Evolutionary conservation across 2,329 filamentous ascomycete genomes (phyloP).

Genomic region (Chalaropsis ovoidea): DNA sequence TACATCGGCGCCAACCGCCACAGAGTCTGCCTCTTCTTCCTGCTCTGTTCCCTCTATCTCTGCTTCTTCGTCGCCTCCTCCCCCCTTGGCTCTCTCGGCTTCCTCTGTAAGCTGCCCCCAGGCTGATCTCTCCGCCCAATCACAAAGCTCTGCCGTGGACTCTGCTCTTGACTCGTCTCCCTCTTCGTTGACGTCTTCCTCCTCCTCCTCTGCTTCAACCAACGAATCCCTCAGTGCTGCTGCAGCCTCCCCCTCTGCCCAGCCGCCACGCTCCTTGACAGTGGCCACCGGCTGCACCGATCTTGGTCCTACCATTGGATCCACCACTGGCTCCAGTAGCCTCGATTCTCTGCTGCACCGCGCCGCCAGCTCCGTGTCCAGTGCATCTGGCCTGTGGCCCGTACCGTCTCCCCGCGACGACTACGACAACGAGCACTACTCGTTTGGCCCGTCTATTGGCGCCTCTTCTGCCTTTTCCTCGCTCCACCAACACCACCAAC

Average conservation of each 20-base stretch:
- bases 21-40: conserved; percentile 3
- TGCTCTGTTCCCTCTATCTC: not conserved
- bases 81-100: not conserved
- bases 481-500: not conserved
- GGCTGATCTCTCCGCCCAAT: conserved; percentile 11
- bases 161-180: conserved; percentile 18
- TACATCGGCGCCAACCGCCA: not conserved
- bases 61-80: conserved; percentile 3
- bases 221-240: not conserved
- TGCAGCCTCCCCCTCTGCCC: not conserved
- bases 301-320: conserved; percentile 10
- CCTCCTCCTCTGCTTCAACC: conserved; percentile 3
- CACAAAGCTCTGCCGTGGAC: conserved; percentile 16
- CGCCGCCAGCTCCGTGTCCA: conserved; percentile 28
- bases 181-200: conserved; percentile 1
- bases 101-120: conserved; percentile 3
- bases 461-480: not conserved
- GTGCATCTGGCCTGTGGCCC: conserved; percentile 27
- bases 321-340: conserved; percentile 15
- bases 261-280: not conserved
- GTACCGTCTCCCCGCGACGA: conserved; percentile 36
- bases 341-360: conserved; percentile 24
- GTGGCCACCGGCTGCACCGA: not conserved
- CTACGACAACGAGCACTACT: conserved; percentile 33
- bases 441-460: conserved; percentile 17